These are phyloP conservation scores for Lablab purpureus DNA, from an alignment of 306 rosid genomes.

Conservation along the genomic window DNA sequence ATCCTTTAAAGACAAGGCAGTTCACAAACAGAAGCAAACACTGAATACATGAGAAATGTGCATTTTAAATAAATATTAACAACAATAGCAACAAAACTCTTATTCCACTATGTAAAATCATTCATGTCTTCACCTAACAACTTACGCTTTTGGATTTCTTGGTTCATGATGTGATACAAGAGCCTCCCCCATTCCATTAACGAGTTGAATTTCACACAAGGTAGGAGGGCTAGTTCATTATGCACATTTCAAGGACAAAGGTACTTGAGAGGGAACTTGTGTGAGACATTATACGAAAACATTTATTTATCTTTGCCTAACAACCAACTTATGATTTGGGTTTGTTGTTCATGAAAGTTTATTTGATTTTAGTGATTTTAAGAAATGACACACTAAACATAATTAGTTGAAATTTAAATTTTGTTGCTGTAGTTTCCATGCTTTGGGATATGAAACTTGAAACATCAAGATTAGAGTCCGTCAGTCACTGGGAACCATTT, in stretches of 20 bases:
- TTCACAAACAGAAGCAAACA: slow-evolving; percentile 15
- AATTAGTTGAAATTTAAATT: slow-evolving; percentile 13
- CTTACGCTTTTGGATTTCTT: background rate
- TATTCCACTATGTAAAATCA: background rate
- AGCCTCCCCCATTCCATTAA: background rate
- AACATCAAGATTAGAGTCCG: slow-evolving; percentile 8
- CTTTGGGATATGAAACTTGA: slow-evolving; percentile 16
- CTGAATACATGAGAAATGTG: slow-evolving; percentile 8
- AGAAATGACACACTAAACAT: background rate
- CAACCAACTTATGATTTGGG: background rate
- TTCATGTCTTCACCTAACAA: background rate
- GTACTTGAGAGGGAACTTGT: background rate
- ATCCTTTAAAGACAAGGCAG: slow-evolving; percentile 19
- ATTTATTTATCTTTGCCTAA: background rate
- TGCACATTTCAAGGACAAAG: background rate
- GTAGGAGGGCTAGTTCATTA: background rate
- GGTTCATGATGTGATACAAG: background rate
- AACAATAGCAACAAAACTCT: too few species aligned
- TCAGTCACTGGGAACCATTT: slow-evolving; percentile 8
- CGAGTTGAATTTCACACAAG: background rate
- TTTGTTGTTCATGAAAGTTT: background rate
- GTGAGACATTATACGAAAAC: background rate
- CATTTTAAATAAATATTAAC: background rate
- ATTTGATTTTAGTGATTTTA: slow-evolving; percentile 19
- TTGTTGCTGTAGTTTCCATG: background rate